Evolutionary conservation across 371 early-diverging fungal genomes (phyloP).

Genomic region (Mucor indicus): DNA sequence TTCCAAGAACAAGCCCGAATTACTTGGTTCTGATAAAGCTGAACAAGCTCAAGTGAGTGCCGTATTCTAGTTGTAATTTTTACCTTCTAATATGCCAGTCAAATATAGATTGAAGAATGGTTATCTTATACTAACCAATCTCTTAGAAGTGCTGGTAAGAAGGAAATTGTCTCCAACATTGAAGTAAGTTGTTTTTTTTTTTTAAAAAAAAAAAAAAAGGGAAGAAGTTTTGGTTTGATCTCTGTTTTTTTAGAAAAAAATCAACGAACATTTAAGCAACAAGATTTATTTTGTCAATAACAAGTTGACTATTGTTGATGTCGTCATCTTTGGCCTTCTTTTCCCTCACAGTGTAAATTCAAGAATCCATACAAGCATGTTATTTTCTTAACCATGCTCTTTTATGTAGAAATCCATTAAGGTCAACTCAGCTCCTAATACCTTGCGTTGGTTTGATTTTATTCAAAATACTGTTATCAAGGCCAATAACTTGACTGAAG

Average conservation of each 20-base stretch:
- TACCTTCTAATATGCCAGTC: constrained; percentile 20
- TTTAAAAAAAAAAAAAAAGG: too few relatives aligned
- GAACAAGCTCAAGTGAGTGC: constrained; percentile 56
- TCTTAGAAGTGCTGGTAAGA: constrained; percentile 32
- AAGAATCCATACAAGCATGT: background rate
- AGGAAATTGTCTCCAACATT: constrained; percentile 37
- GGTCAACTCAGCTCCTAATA: constrained; percentile 45
- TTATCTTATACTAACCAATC: constrained; percentile 31
- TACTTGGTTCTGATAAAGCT: constrained; percentile 50
- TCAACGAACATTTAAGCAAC: constrained; percentile 64
- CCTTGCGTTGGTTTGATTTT: constrained; percentile 78
- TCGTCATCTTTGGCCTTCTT: constrained; percentile 67
- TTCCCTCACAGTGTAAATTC: constrained; percentile 55
- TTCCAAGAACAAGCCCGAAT: constrained; percentile 43
- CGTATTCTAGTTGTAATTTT: constrained; percentile 15
- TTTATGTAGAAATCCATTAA: constrained; percentile 45
- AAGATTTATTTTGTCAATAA: constrained; percentile 68
- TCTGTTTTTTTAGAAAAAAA: constrained; percentile 29
- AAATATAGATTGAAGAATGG: constrained; percentile 51
- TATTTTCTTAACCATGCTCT: too few relatives aligned
- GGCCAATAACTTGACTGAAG: constrained; percentile 41
- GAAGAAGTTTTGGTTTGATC: background rate
- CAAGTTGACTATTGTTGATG: constrained; percentile 65
- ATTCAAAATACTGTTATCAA: constrained; percentile 62
- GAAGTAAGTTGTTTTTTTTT: constrained; percentile 24